phyloP scores from a whole-genome alignment of 192 early-diverging fungal species.

The Coemansia asiatica region DNA sequence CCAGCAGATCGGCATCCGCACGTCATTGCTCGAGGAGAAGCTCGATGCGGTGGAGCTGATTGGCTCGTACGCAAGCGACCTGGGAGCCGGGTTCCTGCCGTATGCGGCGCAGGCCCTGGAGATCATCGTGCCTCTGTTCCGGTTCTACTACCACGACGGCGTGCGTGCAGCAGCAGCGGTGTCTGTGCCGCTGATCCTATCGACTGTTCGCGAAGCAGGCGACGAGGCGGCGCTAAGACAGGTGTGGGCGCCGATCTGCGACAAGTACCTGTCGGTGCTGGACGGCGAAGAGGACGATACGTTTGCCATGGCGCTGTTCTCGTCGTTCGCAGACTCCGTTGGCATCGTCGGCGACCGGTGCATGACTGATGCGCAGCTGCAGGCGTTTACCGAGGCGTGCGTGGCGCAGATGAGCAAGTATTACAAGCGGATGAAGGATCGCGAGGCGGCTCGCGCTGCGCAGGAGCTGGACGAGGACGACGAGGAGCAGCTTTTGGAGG shows the following conservation, averaged over 20 bases:
- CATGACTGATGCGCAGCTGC: constrained; percentile 63
- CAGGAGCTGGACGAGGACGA: constrained; percentile 91
- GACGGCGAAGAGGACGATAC: constrained; percentile 76
- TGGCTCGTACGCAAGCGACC: constrained; percentile 87
- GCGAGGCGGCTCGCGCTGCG: constrained; percentile 70
- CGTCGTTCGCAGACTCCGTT: constrained; percentile 74
- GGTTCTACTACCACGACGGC: constrained; percentile 98
- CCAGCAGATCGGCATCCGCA: constrained; percentile 96
- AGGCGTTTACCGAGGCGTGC: constrained; percentile 69
- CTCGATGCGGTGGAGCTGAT: constrained; percentile 98
- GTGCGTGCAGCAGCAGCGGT: constrained; percentile 86
- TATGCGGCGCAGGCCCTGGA: constrained; percentile 83
- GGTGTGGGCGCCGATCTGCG: constrained; percentile 71
- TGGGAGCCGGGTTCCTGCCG: constrained; percentile 84
- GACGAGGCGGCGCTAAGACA: constrained; percentile 43
- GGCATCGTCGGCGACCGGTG: constrained; percentile 24
- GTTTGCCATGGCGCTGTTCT: constrained; percentile 76
- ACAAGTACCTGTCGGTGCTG: constrained; percentile 79
- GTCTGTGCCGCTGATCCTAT: constrained; percentile 78
- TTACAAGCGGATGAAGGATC: constrained; percentile 70
- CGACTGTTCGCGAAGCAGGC: constrained; percentile 55
- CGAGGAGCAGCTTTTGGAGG: constrained; percentile 83
- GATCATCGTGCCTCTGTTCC: constrained; percentile 84
- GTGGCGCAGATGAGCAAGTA: constrained; percentile 75
- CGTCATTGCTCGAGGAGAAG: constrained; percentile 95